Conservation (phyloP, 2,329 filamentous ascomycete species). For the Passalora sequoiae region DNA sequence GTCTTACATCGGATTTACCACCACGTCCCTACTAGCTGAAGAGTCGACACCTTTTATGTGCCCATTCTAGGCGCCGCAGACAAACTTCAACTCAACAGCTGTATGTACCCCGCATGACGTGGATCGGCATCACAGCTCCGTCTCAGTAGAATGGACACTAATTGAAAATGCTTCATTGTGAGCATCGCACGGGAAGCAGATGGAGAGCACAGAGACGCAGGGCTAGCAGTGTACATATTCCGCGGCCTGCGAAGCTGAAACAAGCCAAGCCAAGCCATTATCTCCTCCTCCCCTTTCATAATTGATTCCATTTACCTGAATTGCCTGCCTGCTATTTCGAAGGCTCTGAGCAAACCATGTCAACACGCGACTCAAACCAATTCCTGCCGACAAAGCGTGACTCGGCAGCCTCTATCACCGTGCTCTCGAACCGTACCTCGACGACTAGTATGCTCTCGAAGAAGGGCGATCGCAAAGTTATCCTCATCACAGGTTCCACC, state of each 20-base stretch:
- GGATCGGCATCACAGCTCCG: background rate
- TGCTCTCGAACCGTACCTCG: conserved; percentile 3
- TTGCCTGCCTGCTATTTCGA: no score
- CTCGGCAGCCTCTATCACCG: conserved; percentile 1
- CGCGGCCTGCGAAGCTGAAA: no score
- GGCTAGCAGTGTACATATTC: background rate
- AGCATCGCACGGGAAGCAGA: background rate
- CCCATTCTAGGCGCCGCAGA: no score
- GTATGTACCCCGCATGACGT: conserved; percentile 4
- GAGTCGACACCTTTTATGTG: conserved; percentile 1
- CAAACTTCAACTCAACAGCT: background rate
- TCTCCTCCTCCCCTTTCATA: no score
- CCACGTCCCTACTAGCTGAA: background rate
- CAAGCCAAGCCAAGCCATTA: no score
- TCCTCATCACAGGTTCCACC: conserved; percentile 41
- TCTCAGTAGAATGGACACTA: no score
- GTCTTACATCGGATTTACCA: no score
- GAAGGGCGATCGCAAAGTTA: conserved; percentile 21
- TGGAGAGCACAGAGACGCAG: background rate
- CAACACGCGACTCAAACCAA: background rate
- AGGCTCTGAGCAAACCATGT: background rate
- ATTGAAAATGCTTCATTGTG: no score
- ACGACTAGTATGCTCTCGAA: conserved; percentile 1
- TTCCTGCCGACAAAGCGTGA: background rate
- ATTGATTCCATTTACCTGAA: no score